Evolutionary conservation across 768 basidiomycete species (phyloP).

Genomic region (Mycena amicta): DNA sequence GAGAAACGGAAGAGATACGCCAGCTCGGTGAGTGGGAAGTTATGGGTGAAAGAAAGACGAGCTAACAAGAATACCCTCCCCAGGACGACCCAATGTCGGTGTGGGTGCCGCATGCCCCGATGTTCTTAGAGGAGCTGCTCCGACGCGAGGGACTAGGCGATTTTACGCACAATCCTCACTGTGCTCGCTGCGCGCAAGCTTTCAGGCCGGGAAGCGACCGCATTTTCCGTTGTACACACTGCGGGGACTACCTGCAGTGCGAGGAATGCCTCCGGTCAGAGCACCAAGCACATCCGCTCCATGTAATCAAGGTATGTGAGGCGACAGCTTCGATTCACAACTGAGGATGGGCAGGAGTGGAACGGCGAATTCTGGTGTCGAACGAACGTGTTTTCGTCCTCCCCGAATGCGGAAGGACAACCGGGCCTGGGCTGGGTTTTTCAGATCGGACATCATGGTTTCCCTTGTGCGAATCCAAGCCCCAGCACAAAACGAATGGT

Average conservation of each 20-base stretch:
- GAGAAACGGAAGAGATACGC: background rate
- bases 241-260: background rate
- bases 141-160: background rate
- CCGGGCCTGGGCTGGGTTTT: background rate
- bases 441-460: slow-evolving; percentile 11
- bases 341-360: slow-evolving; percentile 1
- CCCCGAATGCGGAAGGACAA: background rate
- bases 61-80: no score
- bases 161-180: background rate
- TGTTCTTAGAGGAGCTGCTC: background rate
- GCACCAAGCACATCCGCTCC: background rate
- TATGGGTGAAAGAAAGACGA: no score
- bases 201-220: background rate
- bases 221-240: background rate
- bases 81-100: background rate
- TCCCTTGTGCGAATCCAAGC: background rate
- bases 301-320: background rate
- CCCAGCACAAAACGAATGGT: background rate
- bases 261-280: background rate
- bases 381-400: background rate
- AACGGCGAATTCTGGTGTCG: slow-evolving; percentile 3
- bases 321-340: background rate
- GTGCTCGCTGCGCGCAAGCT: background rate
- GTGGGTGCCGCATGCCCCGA: background rate
- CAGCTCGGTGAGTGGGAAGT: background rate